phyloP scores from a whole-genome alignment of 2,329 filamentous ascomycete genomes.

The Monilinia laxa region DNA sequence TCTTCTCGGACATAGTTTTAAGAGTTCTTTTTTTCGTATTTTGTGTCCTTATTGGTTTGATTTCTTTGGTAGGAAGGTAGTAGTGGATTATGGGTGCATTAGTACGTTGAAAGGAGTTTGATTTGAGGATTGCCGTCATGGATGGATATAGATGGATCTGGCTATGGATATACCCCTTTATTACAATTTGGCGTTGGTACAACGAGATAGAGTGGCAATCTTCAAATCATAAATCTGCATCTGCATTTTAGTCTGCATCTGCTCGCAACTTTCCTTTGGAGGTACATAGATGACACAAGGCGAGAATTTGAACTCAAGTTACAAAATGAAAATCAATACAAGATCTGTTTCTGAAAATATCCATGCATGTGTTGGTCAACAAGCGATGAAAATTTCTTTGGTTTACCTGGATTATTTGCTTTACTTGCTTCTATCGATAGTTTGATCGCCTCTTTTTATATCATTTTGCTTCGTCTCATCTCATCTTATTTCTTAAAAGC shows the following conservation, averaged over 20 bases:
- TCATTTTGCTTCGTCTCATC: too few species aligned
- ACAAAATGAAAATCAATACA: too few species aligned
- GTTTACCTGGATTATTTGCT: too few species aligned
- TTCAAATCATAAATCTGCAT: background rate
- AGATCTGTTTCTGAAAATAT: too few species aligned
- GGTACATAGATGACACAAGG: too few species aligned
- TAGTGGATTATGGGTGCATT: background rate
- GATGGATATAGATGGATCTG: constrained; percentile 18
- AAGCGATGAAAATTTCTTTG: too few species aligned
- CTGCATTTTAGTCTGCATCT: background rate
- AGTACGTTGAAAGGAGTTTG: background rate
- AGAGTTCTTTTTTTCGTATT: background rate
- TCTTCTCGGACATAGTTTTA: background rate
- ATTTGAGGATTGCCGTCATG: background rate
- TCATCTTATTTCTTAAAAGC: too few species aligned
- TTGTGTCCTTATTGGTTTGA: background rate
- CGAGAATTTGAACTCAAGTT: too few species aligned
- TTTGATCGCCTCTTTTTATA: too few species aligned
- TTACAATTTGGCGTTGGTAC: constrained; percentile 1
- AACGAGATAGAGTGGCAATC: background rate
- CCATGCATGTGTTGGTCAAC: too few species aligned
- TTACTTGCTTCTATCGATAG: too few species aligned
- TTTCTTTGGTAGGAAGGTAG: background rate
- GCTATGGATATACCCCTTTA: constrained; percentile 10
- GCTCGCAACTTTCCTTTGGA: too few species aligned